A percentile compares a stretch with the other conserved stretches of the same genome.
Evolutionary conservation across 257 asterid genomes (phyloP).

Genomic region (Solanum piurae): DNA sequence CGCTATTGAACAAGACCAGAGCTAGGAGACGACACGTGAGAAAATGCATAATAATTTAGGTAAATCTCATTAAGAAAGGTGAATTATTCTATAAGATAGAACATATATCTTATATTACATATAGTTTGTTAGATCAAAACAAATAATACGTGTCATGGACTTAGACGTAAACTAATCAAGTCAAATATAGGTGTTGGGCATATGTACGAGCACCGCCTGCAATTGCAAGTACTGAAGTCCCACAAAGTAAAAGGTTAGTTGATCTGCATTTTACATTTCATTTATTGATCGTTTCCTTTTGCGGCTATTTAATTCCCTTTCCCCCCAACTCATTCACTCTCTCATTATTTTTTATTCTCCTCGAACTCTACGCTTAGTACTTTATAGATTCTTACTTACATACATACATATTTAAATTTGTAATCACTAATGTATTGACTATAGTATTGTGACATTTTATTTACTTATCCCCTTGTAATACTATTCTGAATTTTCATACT

Average conservation of each 20-base stretch:
- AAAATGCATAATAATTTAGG: too few relatives aligned
- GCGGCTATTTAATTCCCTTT: background rate
- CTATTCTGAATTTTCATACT: background rate
- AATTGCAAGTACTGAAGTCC: background rate
- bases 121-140: background rate
- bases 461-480: background rate
- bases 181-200: background rate
- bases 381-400: too few relatives aligned
- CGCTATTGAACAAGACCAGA: background rate
- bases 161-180: background rate
- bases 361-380: background rate
- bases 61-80: too few relatives aligned
- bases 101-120: background rate
- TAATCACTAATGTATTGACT: background rate
- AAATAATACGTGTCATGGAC: rapidly evolving
- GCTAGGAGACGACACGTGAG: background rate
- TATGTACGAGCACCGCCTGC: background rate
- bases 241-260: background rate
- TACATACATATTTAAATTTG: background rate
- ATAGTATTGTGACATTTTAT: background rate
- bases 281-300: background rate
- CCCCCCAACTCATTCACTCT: background rate
- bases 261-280: background rate
- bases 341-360: background rate
- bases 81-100: background rate